Conservation (phyloP, 2,329 filamentous ascomycete species). For the Fusarium verticillioides region DNA sequence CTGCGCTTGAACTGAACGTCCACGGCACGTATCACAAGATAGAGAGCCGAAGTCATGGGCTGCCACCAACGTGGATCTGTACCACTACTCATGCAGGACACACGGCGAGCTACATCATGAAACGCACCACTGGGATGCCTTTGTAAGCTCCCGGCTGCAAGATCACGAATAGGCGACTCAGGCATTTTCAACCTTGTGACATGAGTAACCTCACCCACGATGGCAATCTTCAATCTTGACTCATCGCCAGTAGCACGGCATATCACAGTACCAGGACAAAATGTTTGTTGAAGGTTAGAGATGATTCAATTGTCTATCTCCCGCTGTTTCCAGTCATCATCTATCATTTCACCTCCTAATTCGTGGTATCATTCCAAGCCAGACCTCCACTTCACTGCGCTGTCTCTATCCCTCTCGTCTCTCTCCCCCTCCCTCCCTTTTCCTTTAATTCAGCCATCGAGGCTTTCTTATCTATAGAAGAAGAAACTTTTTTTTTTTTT, state of each 20-base stretch:
- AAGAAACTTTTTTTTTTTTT: conserved; percentile 1
- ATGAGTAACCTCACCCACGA: neutral
- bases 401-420: neutral
- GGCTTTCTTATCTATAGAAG: conserved; percentile 33
- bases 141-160: neutral
- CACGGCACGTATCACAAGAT: conserved; percentile 20
- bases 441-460: conserved; percentile 31
- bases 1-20: neutral
- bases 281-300: neutral
- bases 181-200: neutral
- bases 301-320: conserved; percentile 21
- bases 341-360: conserved; percentile 39
- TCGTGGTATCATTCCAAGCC: conserved; percentile 46
- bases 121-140: neutral
- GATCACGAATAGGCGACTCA: neutral
- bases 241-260: neutral
- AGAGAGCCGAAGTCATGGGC: neutral
- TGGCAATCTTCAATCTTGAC: neutral
- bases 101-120: conserved; percentile 12
- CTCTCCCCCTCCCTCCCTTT: neutral
- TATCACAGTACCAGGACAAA: neutral
- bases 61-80: neutral
- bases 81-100: conserved; percentile 3
- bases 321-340: conserved; percentile 7
- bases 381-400: conserved; percentile 10